Base-by-base conservation (phyloP, 306 rosid species). In the Phaseolus lunatus region DNA sequence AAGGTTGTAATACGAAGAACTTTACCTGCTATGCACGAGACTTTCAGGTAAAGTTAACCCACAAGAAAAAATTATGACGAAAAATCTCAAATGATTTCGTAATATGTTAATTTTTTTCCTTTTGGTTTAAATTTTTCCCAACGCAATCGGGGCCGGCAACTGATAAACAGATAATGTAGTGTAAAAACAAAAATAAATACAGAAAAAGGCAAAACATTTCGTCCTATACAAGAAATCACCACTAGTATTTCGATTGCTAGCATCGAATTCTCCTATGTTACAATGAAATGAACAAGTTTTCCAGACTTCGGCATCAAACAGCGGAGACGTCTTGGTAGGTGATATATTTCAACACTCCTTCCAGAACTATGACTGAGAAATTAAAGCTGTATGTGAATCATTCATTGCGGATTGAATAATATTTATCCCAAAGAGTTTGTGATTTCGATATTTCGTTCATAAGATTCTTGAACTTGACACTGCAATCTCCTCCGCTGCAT, bases 401-500 rank as follows among this genome's bases (percentile, higher is more conserved):
- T 86, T 96, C 99, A 24, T 96, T 92, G 77, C 94, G 91, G 88
- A 91, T 96, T 54, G 98, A 91, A 82, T 85, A 83, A 78, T 89
- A 96, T 83, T 89, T 96, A 31, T 92, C 97, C 81, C 87, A 84
- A 5, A 92, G 94, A 39, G 96, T 65, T 48, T 87, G 94, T 24
- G 96, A 87, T 78, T 90, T 92, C 8, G 90, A 78, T 85, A 96
- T 92, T 86, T 96, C 99, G 78, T 79, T 88, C 92, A 89, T 89
- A 24, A 96, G 99, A 79, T 80, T 91, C 94, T 92, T 96, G 88
- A 96, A 96, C 86, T 89, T 96, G 47, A 83, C 88, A 82, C 93
- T 88, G 90, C 97, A 92, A 83, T 96, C 99, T 84, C 99, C 99
- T 37, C 98, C 98, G 45, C 99, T 92, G 89, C 91, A 84, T 29